A percentile compares a stretch with the other conserved stretches of the same genome.
phyloP scores from a whole-genome alignment of 495 filamentous ascomycete genomes.

The Penicillium mononematosum region DNA sequence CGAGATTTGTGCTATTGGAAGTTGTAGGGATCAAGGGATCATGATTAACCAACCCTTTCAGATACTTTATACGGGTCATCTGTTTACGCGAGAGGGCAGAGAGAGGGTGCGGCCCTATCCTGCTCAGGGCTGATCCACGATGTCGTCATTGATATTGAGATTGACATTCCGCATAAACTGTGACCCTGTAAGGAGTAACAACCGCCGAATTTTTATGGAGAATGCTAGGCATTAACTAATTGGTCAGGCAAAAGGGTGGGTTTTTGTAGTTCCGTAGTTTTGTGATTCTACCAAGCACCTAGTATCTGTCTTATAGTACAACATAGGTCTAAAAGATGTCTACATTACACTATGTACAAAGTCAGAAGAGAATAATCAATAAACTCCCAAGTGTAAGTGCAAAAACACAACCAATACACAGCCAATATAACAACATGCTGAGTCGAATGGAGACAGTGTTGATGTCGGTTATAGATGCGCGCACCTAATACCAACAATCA shows the following conservation, averaged over 20 bases:
- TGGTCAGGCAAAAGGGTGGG: not conserved
- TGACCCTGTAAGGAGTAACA: not conserved
- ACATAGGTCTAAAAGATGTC: not conserved
- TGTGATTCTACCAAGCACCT: not conserved
- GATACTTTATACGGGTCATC: constrained; percentile 3
- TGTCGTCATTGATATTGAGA: constrained; percentile 1
- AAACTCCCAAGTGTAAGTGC: no score
- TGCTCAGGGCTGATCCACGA: constrained; percentile 3
- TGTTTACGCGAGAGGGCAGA: constrained; percentile 12
- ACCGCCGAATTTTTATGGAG: not conserved
- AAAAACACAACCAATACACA: not conserved
- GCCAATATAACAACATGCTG: not conserved
- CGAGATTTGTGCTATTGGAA: not conserved
- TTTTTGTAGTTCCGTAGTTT: not conserved
- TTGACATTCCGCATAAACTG: not conserved
- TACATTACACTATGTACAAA: not conserved
- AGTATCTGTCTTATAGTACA: no score
- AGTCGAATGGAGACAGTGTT: no score
- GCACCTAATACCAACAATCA: no score
- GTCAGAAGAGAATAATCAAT: not conserved
- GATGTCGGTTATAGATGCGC: no score
- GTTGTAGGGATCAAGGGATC: not conserved
- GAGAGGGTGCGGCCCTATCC: constrained; percentile 2
- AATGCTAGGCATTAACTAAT: not conserved
- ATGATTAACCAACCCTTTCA: not conserved